Conservation (phyloP, 805 yeast species). For the Candida coleopterorum region DNA sequence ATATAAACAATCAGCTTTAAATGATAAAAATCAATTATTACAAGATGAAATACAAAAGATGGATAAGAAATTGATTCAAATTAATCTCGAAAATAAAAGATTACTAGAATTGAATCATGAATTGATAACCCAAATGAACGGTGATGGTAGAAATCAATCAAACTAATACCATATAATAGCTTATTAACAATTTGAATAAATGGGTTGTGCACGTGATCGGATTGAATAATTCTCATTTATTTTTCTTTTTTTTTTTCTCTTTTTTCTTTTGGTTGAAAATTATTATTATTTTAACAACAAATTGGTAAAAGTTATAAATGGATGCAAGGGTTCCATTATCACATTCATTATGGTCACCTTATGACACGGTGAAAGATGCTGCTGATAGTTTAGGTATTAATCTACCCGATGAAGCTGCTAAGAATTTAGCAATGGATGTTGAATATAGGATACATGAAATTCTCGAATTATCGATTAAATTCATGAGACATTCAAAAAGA, state of each 20-base stretch:
- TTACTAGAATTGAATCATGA: conserved; percentile 29
- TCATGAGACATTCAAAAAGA: conserved; percentile 91
- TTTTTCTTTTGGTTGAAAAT: too few relatives aligned
- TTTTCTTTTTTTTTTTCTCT: too few relatives aligned
- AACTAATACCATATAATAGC: too few relatives aligned
- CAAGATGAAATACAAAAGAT: conserved; percentile 19
- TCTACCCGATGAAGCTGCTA: conserved; percentile 87
- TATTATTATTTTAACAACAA: too few relatives aligned
- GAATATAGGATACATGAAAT: conserved; percentile 95
- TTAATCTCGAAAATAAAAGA: conserved; percentile 24
- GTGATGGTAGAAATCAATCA: too few relatives aligned
- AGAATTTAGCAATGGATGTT: conserved; percentile 97
- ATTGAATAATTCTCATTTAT: too few relatives aligned
- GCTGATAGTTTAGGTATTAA: conserved; percentile 87
- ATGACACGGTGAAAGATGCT: conserved; percentile 93
- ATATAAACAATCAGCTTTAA: conserved; percentile 14
- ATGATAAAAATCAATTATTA: conserved; percentile 14
- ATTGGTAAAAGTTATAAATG: conserved; percentile 15
- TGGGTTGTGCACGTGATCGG: too few relatives aligned
- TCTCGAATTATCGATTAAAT: conserved; percentile 90
- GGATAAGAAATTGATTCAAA: conserved; percentile 17
- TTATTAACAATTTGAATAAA: too few relatives aligned
- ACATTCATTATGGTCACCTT: conserved; percentile 95
- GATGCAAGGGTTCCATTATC: conserved; percentile 57
- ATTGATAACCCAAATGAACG: conserved; percentile 12